Evolutionary conservation across 2,329 filamentous ascomycete genomes (phyloP).

Genomic region (Xylariaceae sp.): DNA sequence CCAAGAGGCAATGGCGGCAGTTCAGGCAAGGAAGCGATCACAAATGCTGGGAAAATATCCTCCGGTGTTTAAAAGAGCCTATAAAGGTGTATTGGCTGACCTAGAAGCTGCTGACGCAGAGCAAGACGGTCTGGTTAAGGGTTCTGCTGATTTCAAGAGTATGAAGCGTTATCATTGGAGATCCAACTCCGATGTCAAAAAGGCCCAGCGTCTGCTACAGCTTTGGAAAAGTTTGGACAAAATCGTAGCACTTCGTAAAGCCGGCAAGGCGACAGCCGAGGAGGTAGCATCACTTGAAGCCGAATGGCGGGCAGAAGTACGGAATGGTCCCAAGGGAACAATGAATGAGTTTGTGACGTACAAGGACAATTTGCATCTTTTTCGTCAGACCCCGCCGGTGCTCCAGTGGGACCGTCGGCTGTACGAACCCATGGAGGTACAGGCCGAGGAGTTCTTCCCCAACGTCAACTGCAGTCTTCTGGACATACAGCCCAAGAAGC

Average conservation of each 20-base stretch:
- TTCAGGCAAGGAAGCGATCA: background rate
- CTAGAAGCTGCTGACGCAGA: slow-evolving; percentile 36
- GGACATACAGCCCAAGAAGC: slow-evolving; percentile 68
- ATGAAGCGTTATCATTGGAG: slow-evolving; percentile 31
- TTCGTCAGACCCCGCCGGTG: slow-evolving; percentile 55
- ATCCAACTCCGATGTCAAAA: slow-evolving; percentile 26
- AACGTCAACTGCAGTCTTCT: slow-evolving; percentile 62
- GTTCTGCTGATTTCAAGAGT: slow-evolving; percentile 26
- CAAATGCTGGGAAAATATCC: slow-evolving; percentile 28
- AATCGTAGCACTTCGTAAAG: slow-evolving; percentile 23
- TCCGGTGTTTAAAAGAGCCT: slow-evolving; percentile 45
- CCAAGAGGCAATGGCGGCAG: slow-evolving; percentile 31
- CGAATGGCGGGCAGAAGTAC: slow-evolving; percentile 46
- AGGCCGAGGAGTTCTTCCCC: slow-evolving; percentile 70
- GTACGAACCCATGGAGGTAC: slow-evolving; percentile 70
- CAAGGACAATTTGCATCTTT: slow-evolving; percentile 61
- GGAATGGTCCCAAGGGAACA: slow-evolving; percentile 14
- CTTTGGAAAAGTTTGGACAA: background rate
- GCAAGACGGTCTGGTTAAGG: slow-evolving; percentile 31
- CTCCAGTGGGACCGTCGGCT: slow-evolving; percentile 73
- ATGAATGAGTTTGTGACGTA: slow-evolving; percentile 46
- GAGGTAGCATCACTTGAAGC: slow-evolving; percentile 40
- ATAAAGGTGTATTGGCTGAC: slow-evolving; percentile 48
- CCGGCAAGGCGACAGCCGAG: slow-evolving; percentile 19
- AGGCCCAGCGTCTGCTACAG: slow-evolving; percentile 5